Evolutionary conservation across 2,329 filamentous ascomycete species (phyloP).

Genomic region (Bipolaris victoriae): DNA sequence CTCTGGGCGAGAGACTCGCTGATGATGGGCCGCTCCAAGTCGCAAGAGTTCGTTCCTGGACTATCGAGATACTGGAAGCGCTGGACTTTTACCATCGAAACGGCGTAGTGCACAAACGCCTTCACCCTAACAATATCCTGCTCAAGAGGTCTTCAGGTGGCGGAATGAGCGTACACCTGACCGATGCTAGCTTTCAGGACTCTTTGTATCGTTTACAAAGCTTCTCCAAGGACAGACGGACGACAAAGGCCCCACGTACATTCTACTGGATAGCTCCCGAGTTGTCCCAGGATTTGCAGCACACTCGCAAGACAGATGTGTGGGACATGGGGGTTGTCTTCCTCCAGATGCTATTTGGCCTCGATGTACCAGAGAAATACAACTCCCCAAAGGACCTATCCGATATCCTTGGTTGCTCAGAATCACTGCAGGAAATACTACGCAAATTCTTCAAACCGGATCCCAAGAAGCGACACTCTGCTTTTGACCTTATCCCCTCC

Average conservation of each 20-base stretch:
- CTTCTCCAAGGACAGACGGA: constrained; percentile 58
- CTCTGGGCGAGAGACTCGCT: constrained; percentile 80
- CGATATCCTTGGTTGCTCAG: constrained; percentile 73
- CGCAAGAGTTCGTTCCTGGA: constrained; percentile 82
- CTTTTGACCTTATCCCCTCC: constrained; percentile 72
- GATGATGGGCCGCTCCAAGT: constrained; percentile 76
- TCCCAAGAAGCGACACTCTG: constrained; percentile 80
- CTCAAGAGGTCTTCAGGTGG: constrained; percentile 73
- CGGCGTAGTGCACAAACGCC: constrained; percentile 81
- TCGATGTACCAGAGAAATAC: constrained; percentile 76
- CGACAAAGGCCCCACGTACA: constrained; percentile 69
- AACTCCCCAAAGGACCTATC: constrained; percentile 78
- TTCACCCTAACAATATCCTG: constrained; percentile 81
- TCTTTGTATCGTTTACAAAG: constrained; percentile 68
- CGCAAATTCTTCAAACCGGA: constrained; percentile 84
- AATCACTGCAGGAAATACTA: constrained; percentile 78
- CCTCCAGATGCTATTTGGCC: constrained; percentile 90
- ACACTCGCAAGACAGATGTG: constrained; percentile 80
- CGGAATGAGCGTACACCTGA: constrained; percentile 71
- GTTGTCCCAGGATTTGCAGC: constrained; percentile 63
- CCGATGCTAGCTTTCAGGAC: constrained; percentile 74
- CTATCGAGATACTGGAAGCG: constrained; percentile 87
- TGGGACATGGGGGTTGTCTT: constrained; percentile 95
- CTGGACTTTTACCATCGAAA: constrained; percentile 85
- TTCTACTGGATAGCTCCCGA: constrained; percentile 86